A percentile compares a stretch with the other conserved stretches of the same genome.
Evolutionary conservation across 208 protist genomes (phyloP).

Genomic region (Trypanosoma platydactyli): DNA sequence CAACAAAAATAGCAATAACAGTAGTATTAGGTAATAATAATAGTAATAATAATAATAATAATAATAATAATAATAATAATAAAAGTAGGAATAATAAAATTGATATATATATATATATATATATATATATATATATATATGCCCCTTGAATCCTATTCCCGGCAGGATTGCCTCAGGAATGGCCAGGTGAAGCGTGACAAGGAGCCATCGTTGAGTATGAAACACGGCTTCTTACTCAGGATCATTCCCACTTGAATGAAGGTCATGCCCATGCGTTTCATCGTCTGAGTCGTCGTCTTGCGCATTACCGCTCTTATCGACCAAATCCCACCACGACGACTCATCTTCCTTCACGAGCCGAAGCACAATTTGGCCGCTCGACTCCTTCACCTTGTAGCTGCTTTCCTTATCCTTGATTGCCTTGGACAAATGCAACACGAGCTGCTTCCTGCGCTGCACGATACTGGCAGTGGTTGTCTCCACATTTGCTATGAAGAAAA

Average conservation of each 20-base stretch:
- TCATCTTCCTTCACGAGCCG: slow-evolving; percentile 54
- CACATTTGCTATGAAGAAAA: slow-evolving; percentile 39
- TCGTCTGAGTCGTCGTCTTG: slow-evolving; percentile 18
- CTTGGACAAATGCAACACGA: slow-evolving; percentile 48
- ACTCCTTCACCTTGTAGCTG: slow-evolving; percentile 55
- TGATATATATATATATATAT: slow-evolving; percentile 15
- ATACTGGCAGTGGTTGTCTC: slow-evolving; percentile 13
- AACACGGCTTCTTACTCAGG: not conserved
- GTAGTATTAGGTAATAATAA: slow-evolving; percentile 13
- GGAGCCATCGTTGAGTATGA: not conserved
- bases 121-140: slow-evolving; percentile 6
- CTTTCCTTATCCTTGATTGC: slow-evolving; percentile 43
- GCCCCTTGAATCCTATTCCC: too few relatives aligned
- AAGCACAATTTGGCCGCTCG: slow-evolving; percentile 54
- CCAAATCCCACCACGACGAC: slow-evolving; percentile 63
- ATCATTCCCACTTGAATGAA: not conserved
- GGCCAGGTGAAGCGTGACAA: too few relatives aligned
- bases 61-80: slow-evolving; percentile 18
- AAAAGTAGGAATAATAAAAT: slow-evolving; percentile 16
- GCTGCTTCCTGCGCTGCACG: slow-evolving; percentile 32
- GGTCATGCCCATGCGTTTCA: slow-evolving; percentile 10
- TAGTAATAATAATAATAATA: slow-evolving; percentile 19
- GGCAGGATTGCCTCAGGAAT: too few relatives aligned
- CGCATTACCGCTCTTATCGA: slow-evolving; percentile 30
- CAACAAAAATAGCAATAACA: slow-evolving; percentile 19